These are phyloP conservation scores for Phycomyces nitens DNA, from an alignment of 192 early-diverging fungal species.

Conservation along the genomic window DNA sequence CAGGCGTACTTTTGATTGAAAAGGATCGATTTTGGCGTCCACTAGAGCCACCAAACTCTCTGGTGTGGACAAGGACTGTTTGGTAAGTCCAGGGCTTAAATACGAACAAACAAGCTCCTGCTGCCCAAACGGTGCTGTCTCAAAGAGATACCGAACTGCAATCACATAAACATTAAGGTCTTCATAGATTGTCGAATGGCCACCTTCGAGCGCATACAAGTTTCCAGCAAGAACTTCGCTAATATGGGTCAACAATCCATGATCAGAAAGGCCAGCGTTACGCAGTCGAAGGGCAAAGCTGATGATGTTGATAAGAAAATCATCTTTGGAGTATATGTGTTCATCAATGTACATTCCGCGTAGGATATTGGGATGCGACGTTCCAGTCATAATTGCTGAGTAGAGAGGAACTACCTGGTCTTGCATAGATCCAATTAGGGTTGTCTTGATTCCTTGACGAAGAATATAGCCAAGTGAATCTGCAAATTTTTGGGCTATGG, in stretches of 20 bases:
- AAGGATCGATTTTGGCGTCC: conserved; percentile 41
- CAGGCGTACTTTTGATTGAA: conserved; percentile 62
- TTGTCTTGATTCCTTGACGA: conserved; percentile 64
- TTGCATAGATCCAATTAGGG: conserved; percentile 84
- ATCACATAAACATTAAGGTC: conserved; percentile 81
- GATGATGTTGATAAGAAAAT: conserved; percentile 86
- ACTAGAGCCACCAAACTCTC: background rate
- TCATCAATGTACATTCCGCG: conserved; percentile 91
- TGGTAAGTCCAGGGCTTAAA: background rate
- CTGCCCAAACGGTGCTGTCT: conserved; percentile 40
- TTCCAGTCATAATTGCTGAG: conserved; percentile 65
- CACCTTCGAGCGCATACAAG: conserved; percentile 80
- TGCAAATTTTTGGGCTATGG: conserved; percentile 67
- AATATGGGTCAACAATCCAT: conserved; percentile 81
- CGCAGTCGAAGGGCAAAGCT: conserved; percentile 83
- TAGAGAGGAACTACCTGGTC: conserved; percentile 96
- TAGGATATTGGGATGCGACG: conserved; percentile 77
- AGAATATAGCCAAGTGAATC: conserved; percentile 67
- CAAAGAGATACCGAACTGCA: conserved; percentile 46
- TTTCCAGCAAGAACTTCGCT: conserved; percentile 85
- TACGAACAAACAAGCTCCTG: conserved; percentile 6
- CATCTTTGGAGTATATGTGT: conserved; percentile 69
- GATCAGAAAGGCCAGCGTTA: conserved; percentile 85
- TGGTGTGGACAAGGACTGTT: background rate
- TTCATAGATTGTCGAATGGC: conserved; percentile 92